A percentile compares a stretch with the other conserved stretches of the same genome.
Evolutionary conservation across 2,329 filamentous ascomycete species (phyloP).

Genomic region (Pseudopithomyces chartarum): DNA sequence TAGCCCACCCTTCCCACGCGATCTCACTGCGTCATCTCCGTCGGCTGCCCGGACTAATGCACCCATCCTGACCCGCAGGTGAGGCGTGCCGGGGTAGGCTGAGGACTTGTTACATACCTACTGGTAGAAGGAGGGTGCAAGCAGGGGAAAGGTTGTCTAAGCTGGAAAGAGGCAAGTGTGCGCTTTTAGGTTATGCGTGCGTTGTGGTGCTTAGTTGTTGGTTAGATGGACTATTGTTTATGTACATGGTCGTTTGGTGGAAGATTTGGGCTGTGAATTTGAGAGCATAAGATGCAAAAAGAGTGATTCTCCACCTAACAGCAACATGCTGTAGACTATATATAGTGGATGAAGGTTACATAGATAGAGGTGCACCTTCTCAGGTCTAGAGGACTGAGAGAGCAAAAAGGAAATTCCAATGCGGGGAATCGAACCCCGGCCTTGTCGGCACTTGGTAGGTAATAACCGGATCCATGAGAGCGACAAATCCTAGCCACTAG

Average conservation of each 20-base stretch:
- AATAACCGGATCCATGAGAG: slow-evolving; percentile 34
- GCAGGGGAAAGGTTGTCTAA: too few species aligned
- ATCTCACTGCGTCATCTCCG: slow-evolving; percentile 4
- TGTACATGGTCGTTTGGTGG: too few species aligned
- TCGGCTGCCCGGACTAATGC: neutral
- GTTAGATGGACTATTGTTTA: too few species aligned
- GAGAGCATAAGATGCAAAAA: too few species aligned
- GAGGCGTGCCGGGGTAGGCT: neutral
- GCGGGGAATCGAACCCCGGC: slow-evolving; percentile 31
- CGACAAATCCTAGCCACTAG: slow-evolving; percentile 43
- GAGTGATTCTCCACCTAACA: too few species aligned
- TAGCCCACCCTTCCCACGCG: neutral
- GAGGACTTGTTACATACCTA: neutral
- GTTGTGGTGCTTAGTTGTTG: too few species aligned
- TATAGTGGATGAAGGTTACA: too few species aligned
- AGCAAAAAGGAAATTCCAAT: slow-evolving; percentile 27
- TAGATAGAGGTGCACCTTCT: too few species aligned
- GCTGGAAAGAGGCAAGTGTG: neutral
- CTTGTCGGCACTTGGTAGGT: slow-evolving; percentile 22
- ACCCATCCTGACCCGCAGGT: neutral
- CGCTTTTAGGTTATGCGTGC: neutral
- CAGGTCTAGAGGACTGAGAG: neutral
- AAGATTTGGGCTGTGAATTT: too few species aligned
- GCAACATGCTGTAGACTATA: too few species aligned
- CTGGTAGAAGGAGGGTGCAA: neutral